Conservation (phyloP, 306 rosid species). For the Medicago lupulina region DNA sequence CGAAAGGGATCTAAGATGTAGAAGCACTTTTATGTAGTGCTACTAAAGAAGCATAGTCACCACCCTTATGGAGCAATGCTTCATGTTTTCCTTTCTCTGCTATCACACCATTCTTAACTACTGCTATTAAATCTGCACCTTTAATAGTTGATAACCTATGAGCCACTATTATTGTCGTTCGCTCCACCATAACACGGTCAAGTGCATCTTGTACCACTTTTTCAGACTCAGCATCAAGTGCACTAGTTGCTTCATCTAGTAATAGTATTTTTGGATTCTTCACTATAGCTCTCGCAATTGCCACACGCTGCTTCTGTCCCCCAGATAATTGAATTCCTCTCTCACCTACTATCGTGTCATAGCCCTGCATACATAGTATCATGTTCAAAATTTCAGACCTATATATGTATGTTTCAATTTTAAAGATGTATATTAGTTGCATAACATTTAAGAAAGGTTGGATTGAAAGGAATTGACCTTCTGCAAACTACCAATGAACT, state of each 20-base stretch:
- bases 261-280: conserved; percentile 70
- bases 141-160: conserved; percentile 70
- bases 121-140: conserved; percentile 69
- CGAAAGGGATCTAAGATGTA: conserved; percentile 44
- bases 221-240: conserved; percentile 87
- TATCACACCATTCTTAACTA: conserved; percentile 70
- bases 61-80: conserved; percentile 56
- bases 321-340: conserved; percentile 77
- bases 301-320: conserved; percentile 86
- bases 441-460: no score
- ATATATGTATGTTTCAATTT: neutral
- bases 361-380: conserved; percentile 55
- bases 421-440: no score
- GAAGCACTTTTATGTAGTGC: conserved; percentile 54
- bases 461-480: conserved; percentile 43
- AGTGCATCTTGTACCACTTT: conserved; percentile 79
- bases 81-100: conserved; percentile 79
- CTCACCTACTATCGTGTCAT: conserved; percentile 70
- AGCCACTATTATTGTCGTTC: conserved; percentile 73
- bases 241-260: conserved; percentile 84
- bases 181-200: conserved; percentile 62
- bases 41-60: conserved; percentile 72
- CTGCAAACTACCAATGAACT: conserved; percentile 69
- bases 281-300: conserved; percentile 72
- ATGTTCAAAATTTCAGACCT: neutral